Percentiles rank a stretch among this genome's conserved stretches.
phyloP scores from a whole-genome alignment of 2,329 filamentous ascomycete species.

The Esteya vermicola region DNA sequence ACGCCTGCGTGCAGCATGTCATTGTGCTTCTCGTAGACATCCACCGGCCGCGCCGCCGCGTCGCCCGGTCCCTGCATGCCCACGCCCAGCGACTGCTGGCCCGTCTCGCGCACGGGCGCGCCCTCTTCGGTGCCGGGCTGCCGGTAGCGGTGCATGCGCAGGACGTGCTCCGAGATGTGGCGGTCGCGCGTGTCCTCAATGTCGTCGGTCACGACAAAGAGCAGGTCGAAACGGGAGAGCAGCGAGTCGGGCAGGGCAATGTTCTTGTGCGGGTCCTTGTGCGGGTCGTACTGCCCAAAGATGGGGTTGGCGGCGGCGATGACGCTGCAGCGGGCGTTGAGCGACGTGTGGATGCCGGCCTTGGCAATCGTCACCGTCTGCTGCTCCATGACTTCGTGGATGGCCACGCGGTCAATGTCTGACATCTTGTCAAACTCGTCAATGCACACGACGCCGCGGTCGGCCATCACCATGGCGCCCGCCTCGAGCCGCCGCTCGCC shows the following conservation, averaged over 20 bases:
- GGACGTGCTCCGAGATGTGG: slow-evolving; percentile 86
- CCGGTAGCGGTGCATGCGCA: slow-evolving; percentile 94
- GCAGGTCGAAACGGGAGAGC: slow-evolving; percentile 92
- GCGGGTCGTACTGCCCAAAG: slow-evolving; percentile 94
- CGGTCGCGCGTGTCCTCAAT: slow-evolving; percentile 90
- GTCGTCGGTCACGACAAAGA: slow-evolving; percentile 96
- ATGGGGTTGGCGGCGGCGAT: slow-evolving; percentile 94
- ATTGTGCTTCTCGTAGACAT: slow-evolving; percentile 94
- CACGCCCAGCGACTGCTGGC: slow-evolving; percentile 71
- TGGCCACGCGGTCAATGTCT: slow-evolving; percentile 91
- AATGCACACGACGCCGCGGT: slow-evolving; percentile 95
- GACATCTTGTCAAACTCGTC: slow-evolving; percentile 99
- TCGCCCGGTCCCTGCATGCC: slow-evolving; percentile 66
- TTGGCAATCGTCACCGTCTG: slow-evolving; percentile 99
- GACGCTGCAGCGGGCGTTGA: slow-evolving; percentile 94
- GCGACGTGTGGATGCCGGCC: slow-evolving; percentile 91
- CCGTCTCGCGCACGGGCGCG: slow-evolving; percentile 80
- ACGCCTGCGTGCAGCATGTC: slow-evolving; percentile 91
- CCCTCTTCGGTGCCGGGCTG: slow-evolving; percentile 89
- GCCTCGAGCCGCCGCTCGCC: slow-evolving; percentile 89
- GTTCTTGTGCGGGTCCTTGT: slow-evolving; percentile 98
- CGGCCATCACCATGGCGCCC: slow-evolving; percentile 95
- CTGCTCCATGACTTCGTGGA: slow-evolving; percentile 99
- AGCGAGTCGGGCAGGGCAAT: slow-evolving; percentile 94
- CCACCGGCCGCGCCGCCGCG: slow-evolving; percentile 54